These are phyloP conservation scores for Camelina hispida DNA, from an alignment of 345 rosid species.

Conservation along the genomic window DNA sequence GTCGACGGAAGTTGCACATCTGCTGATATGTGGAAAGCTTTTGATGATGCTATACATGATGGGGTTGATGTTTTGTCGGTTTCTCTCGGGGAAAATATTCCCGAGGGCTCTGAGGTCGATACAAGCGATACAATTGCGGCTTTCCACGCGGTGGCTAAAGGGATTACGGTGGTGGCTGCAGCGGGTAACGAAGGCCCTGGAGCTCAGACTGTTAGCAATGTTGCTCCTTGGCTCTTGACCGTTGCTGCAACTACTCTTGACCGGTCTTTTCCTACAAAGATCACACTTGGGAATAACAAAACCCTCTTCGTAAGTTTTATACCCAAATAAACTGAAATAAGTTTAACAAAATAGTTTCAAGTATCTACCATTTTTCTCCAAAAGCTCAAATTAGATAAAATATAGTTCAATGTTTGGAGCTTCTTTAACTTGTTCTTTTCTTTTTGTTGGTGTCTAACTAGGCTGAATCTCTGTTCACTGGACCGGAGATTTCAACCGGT, in stretches of 20 bases:
- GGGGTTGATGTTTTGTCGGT: constrained; percentile 57
- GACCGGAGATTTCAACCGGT: constrained; percentile 36
- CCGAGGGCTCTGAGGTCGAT: constrained; percentile 42
- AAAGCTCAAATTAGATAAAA: no score
- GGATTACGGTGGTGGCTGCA: constrained; percentile 45
- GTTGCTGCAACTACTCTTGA: constrained; percentile 58
- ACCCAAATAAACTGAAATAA: neutral
- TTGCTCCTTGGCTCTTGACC: constrained; percentile 58
- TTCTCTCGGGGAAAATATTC: constrained; percentile 45
- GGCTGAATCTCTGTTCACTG: constrained; percentile 43
- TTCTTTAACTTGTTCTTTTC: neutral
- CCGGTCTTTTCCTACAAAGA: constrained; percentile 51
- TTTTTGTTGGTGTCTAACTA: constrained; percentile 38
- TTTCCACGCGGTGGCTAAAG: constrained; percentile 50
- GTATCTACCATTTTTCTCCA: no score
- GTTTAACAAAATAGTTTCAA: no score
- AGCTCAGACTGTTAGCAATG: constrained; percentile 47
- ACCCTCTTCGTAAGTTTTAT: neutral
- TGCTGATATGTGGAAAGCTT: constrained; percentile 58
- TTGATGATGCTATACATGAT: constrained; percentile 62
- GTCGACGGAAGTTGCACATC: constrained; percentile 13
- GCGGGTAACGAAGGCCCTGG: constrained; percentile 44
- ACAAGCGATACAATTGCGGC: constrained; percentile 35
- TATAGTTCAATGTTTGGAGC: no score
- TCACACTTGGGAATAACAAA: constrained; percentile 44